Base-by-base conservation (phyloP, 257 asterid genomes). In the Verbena officinalis region DNA sequence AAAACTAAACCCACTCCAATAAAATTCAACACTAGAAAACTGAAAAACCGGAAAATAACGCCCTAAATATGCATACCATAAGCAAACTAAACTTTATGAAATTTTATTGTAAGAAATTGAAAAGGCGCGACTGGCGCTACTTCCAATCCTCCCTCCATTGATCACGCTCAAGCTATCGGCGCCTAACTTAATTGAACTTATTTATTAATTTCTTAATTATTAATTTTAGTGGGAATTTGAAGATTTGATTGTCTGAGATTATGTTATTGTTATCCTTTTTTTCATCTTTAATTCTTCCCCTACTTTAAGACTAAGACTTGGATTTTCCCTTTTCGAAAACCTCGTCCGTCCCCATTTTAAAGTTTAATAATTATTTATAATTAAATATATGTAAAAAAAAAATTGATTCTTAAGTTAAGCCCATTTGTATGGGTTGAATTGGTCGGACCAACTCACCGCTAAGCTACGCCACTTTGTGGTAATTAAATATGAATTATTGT, bases 141-240 rank as follows among this genome's bases (percentile, higher is more conserved):
- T 5, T 40, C 39, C 4, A 43, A 15, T 17, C 13, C 51, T 55
- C 74, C 13, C 51, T 55, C 74, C 80, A 57, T 55, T 57, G 72
- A 82, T 82, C 65, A 70, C 87, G 83, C 83, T 19, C 2, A 75
- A 33, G 69, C 44, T 49, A 72, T 36, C 83, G 81, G 80, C 81
- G 78, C 80, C 74, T 65, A 73, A 59, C 7, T 57, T 66, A 58
- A 55, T 69, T 70, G 15, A 46, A 15, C 15, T 40, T 27, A 15
- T 12, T 12, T 42, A 12, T 9, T 27, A 27, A 27, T 27, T 36
- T 36, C 9, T 36, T 36, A 2, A 30, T 2, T 3, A 36, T 4
- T 36, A 36, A 36, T 7, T 36, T 1, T 4, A 36, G 40, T 36
- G 40, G n/a, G 40, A 9, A 36, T 36, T 13, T 42, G 17, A 42